Percentiles rank a stretch among this genome's conserved stretches.
Conservation (phyloP, 176 grass and related monocot genomes). For the Urochloa ruziziensis region DNA sequence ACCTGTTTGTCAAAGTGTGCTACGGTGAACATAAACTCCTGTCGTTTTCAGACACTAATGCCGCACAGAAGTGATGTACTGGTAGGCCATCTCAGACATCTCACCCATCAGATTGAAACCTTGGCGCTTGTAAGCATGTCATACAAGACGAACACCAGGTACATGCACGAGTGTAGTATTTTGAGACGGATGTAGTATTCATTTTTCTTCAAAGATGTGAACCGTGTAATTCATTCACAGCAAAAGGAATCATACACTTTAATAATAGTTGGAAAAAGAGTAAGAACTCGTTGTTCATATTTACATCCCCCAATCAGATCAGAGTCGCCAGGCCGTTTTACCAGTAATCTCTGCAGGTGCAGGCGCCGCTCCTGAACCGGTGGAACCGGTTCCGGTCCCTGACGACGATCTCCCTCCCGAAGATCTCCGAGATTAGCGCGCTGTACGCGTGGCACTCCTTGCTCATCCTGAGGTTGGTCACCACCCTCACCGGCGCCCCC, state of each 20-base stretch:
- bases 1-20: background rate
- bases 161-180: too few species aligned
- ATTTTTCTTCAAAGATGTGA: background rate
- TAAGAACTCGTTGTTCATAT: background rate
- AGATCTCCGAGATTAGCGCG: slow-evolving; percentile 54
- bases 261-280: background rate
- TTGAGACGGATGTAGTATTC: too few species aligned
- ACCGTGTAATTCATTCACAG: slow-evolving; percentile 7
- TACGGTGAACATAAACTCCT: background rate
- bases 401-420: slow-evolving; percentile 54
- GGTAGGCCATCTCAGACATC: too few species aligned
- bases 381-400: slow-evolving; percentile 75
- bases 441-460: slow-evolving; percentile 75
- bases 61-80: too few species aligned
- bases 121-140: too few species aligned
- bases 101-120: too few species aligned
- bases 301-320: slow-evolving; percentile 20
- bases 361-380: slow-evolving; percentile 56
- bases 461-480: slow-evolving; percentile 77
- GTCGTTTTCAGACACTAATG: background rate
- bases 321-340: background rate
- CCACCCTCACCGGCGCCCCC: slow-evolving; percentile 44
- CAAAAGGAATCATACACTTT: slow-evolving; percentile 26
- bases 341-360: slow-evolving; percentile 66
- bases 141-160: too few species aligned